Evolutionary conservation across 2,329 filamentous ascomycete genomes (phyloP).

Genomic region (Coniochaeta pulveracea): DNA sequence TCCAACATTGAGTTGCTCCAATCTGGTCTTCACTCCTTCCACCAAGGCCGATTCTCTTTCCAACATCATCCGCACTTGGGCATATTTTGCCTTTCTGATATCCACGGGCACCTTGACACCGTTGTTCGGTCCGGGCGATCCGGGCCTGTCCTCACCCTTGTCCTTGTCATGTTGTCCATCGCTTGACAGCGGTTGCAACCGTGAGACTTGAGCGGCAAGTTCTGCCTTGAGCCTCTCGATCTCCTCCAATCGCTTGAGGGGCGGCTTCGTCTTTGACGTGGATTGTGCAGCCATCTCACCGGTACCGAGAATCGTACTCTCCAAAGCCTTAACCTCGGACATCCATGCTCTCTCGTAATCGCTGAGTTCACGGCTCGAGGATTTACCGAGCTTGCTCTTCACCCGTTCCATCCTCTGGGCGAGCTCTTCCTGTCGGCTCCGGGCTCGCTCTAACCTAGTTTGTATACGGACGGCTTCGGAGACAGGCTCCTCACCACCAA

Average conservation of each 20-base stretch:
- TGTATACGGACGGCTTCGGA: slow-evolving; percentile 46
- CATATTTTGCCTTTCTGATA: slow-evolving; percentile 50
- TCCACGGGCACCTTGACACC: slow-evolving; percentile 45
- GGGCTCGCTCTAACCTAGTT: slow-evolving; percentile 41
- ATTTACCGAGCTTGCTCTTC: slow-evolving; percentile 35
- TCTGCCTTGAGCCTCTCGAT: slow-evolving; percentile 41
- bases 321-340: slow-evolving; percentile 26
- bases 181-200: slow-evolving; percentile 21
- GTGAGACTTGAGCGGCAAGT: slow-evolving; percentile 38
- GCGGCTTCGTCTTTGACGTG: slow-evolving; percentile 30
- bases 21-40: slow-evolving; percentile 50
- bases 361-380: slow-evolving; percentile 40
- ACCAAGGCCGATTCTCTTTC: slow-evolving; percentile 58
- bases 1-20: slow-evolving; percentile 42
- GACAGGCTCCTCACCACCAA: slow-evolving; percentile 36
- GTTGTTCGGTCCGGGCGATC: slow-evolving; percentile 23
- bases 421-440: slow-evolving; percentile 44
- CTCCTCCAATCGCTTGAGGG: slow-evolving; percentile 46
- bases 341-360: slow-evolving; percentile 48
- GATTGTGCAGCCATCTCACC: slow-evolving; percentile 12
- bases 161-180: too few species aligned
- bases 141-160: slow-evolving; percentile 11
- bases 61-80: slow-evolving; percentile 50
- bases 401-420: slow-evolving; percentile 49
- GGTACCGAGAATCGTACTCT: slow-evolving; percentile 26